phyloP scores from a whole-genome alignment of 2,329 filamentous ascomycete genomes.

The Cytospora paraplurivora region DNA sequence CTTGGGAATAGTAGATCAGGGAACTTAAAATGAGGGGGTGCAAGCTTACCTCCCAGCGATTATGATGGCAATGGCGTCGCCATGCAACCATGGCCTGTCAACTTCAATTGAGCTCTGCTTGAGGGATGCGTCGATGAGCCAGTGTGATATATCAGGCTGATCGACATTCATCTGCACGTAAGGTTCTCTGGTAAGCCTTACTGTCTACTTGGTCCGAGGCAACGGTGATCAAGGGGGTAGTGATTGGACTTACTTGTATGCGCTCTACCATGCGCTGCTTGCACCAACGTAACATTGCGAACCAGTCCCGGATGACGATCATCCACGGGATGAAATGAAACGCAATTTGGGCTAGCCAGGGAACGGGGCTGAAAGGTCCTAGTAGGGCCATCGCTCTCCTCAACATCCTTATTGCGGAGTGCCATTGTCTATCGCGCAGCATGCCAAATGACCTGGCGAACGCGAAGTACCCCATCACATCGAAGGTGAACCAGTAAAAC shows the following conservation, averaged over 20 bases:
- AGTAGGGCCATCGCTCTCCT: background rate
- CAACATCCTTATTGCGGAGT: background rate
- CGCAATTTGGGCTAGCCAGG: background rate
- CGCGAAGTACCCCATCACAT: conserved; percentile 34
- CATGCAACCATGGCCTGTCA: background rate
- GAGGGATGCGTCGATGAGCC: background rate
- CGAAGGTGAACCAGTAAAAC: conserved; percentile 28
- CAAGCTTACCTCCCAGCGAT: background rate
- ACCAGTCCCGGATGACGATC: background rate
- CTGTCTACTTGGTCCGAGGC: background rate
- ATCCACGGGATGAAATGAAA: background rate
- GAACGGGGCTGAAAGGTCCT: background rate
- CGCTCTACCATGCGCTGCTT: background rate
- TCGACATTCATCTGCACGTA: background rate
- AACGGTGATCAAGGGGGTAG: background rate
- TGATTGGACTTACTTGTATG: background rate
- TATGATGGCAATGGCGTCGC: background rate
- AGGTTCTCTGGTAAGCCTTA: background rate
- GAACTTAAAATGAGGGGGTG: no score
- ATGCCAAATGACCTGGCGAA: conserved; percentile 32
- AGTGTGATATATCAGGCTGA: background rate
- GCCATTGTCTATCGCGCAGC: conserved; percentile 22
- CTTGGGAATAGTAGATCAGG: no score
- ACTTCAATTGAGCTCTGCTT: background rate
- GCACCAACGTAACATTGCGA: background rate